Conservation (phyloP, 495 filamentous ascomycete species). For the Aspergillus homomorphus region DNA sequence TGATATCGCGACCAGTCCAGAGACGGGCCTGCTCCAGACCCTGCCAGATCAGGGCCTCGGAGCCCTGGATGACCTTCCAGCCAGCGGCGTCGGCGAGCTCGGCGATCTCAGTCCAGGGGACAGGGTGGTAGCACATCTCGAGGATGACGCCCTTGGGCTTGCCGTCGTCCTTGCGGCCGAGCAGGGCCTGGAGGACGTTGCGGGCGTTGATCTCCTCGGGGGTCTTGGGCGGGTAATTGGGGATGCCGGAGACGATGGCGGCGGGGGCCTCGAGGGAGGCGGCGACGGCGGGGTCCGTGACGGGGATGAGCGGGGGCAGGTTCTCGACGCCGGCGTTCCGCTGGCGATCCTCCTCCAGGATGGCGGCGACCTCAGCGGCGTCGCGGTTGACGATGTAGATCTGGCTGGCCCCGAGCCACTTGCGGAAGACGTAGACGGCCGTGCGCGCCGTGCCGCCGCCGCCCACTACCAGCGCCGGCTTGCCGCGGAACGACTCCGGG, state of each 20-base stretch:
- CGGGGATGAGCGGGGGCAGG: slow-evolving; percentile 49
- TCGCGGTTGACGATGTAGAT: slow-evolving; percentile 74
- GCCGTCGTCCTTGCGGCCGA: slow-evolving; percentile 28
- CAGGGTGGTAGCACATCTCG: slow-evolving; percentile 79
- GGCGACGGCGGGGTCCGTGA: slow-evolving; percentile 55
- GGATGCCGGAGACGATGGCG: slow-evolving; percentile 64
- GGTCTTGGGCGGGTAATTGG: slow-evolving; percentile 64
- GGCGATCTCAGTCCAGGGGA: slow-evolving; percentile 62
- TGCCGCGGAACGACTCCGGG: slow-evolving; percentile 43
- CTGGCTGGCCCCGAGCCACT: slow-evolving; percentile 58
- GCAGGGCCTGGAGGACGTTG: slow-evolving; percentile 53
- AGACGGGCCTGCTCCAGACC: slow-evolving; percentile 67
- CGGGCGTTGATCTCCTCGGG: slow-evolving; percentile 55
- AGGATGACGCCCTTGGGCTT: slow-evolving; percentile 61
- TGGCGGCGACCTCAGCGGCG: slow-evolving; percentile 56
- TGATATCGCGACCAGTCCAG: slow-evolving; percentile 56
- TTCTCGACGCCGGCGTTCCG: slow-evolving; percentile 37
- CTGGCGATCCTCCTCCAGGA: slow-evolving; percentile 49
- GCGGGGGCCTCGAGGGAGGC: slow-evolving; percentile 53
- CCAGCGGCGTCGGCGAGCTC: slow-evolving; percentile 52
- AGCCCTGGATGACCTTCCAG: slow-evolving; percentile 68
- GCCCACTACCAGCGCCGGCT: slow-evolving; percentile 60
- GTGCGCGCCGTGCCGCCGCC: slow-evolving; percentile 69
- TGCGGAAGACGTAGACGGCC: slow-evolving; percentile 65
- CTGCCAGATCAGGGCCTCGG: slow-evolving; percentile 73